Evolutionary conservation across 805 yeast species (phyloP).

Genomic region (Tanozyma kutaoensis): DNA sequence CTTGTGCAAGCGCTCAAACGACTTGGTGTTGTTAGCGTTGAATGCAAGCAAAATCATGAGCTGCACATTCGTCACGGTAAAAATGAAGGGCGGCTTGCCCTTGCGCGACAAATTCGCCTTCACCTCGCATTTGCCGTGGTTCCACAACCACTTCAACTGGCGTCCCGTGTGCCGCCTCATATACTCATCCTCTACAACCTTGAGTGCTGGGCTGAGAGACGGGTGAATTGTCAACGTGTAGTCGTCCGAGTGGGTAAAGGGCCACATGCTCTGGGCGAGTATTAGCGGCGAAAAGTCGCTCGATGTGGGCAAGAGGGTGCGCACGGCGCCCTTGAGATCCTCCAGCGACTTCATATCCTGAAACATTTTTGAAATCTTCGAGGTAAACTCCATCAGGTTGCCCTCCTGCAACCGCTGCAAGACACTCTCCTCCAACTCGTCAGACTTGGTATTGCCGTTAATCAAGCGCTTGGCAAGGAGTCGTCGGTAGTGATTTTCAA

Average conservation of each 20-base stretch:
- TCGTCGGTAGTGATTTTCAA: slow-evolving; percentile 86
- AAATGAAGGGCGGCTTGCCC: slow-evolving; percentile 68
- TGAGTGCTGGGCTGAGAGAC: slow-evolving; percentile 50
- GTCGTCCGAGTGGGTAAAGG: slow-evolving; percentile 35
- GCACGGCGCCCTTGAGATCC: slow-evolving; percentile 40
- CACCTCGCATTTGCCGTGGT: slow-evolving; percentile 82
- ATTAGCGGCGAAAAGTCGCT: slow-evolving; percentile 56
- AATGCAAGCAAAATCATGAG: slow-evolving; percentile 78
- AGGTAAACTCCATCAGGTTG: slow-evolving; percentile 85
- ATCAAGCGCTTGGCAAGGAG: slow-evolving; percentile 81
- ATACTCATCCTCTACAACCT: slow-evolving; percentile 58
- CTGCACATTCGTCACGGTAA: slow-evolving; percentile 77
- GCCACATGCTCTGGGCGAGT: slow-evolving; percentile 89
- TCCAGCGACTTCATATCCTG: slow-evolving; percentile 81
- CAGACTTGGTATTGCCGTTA: slow-evolving; percentile 73
- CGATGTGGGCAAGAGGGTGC: slow-evolving; percentile 28
- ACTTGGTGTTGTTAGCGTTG: slow-evolving; percentile 52
- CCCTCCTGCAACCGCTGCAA: slow-evolving; percentile 80
- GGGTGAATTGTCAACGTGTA: slow-evolving; percentile 45
- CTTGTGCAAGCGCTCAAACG: slow-evolving; percentile 47
- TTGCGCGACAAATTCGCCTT: slow-evolving; percentile 74
- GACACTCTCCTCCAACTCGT: slow-evolving; percentile 72
- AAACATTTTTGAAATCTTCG: slow-evolving; percentile 91
- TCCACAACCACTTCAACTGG: slow-evolving; percentile 92
- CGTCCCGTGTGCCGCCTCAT: slow-evolving; percentile 72